Conservation (phyloP, 1,284 basidiomycete genomes). For the Apiotrichum veenhuisii region DNA sequence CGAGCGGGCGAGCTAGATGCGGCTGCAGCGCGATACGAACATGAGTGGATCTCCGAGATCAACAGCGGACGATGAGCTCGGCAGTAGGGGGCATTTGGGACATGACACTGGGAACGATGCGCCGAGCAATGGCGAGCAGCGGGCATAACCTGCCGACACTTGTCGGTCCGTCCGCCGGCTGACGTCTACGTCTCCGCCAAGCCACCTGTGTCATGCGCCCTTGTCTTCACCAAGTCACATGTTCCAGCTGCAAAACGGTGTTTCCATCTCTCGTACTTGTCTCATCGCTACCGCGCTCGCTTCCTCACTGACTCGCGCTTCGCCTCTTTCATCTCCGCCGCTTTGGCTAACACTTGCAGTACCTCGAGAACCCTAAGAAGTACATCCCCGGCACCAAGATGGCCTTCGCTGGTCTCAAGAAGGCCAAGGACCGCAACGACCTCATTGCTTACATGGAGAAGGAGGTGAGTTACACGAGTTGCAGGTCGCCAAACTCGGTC, state of each 20-base stretch:
- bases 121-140: background rate
- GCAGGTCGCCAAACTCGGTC: too few species aligned
- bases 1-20: background rate
- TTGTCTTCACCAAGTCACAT: background rate
- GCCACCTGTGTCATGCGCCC: background rate
- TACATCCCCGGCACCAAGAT: constrained; percentile 94
- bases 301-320: background rate
- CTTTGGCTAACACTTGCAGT: constrained; percentile 9
- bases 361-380: constrained; percentile 49
- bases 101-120: too few species aligned
- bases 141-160: background rate
- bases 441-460: constrained; percentile 53
- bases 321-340: background rate
- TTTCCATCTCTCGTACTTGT: background rate
- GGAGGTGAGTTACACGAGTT: constrained; percentile 41
- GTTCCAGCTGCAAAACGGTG: background rate
- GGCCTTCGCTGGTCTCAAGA: constrained; percentile 96
- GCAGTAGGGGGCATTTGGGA: too few species aligned
- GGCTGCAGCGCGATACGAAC: too few species aligned
- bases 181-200: too few species aligned
- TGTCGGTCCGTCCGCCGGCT: background rate
- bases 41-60: too few species aligned
- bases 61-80: too few species aligned
- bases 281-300: background rate
- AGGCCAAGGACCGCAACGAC: constrained; percentile 92